Percentiles rank a stretch among this genome's conserved stretches.
These are phyloP conservation scores for Eremothecium coryli DNA, from an alignment of 1,139 yeast species.

Conservation along the genomic window DNA sequence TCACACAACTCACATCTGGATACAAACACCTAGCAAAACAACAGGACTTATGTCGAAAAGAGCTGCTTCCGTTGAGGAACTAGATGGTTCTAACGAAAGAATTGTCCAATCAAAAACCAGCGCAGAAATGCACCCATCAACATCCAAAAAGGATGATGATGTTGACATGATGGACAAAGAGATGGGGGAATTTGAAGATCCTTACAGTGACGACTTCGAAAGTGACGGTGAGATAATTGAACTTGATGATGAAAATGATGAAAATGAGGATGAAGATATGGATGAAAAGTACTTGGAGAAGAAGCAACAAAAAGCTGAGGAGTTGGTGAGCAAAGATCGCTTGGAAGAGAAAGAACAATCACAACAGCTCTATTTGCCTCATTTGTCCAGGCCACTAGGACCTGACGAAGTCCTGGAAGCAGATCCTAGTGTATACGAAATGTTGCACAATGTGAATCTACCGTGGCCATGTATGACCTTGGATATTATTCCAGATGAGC, in stretches of 20 bases:
- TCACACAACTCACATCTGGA: too few species aligned
- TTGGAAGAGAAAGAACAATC: slow-evolving; percentile 26
- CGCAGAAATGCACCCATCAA: slow-evolving; percentile 30
- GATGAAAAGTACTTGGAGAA: slow-evolving; percentile 24
- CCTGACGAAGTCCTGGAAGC: slow-evolving; percentile 96
- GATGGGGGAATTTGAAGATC: slow-evolving; percentile 89
- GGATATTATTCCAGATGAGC: slow-evolving; percentile 75
- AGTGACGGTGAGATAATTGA: slow-evolving; percentile 86
- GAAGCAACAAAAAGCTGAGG: slow-evolving; percentile 31
- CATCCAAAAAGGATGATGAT: slow-evolving; percentile 23
- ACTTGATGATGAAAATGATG: slow-evolving; percentile 60
- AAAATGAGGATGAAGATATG: slow-evolving; percentile 37
- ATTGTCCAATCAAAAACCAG: slow-evolving; percentile 33
- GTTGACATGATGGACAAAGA: slow-evolving; percentile 33
- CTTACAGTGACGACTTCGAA: slow-evolving; percentile 90
- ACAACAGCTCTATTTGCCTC: slow-evolving; percentile 62
- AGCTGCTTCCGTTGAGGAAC: slow-evolving; percentile 35
- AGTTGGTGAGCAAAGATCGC: slow-evolving; percentile 31
- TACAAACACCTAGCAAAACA: too few species aligned
- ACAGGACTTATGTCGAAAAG: slow-evolving; percentile 59
- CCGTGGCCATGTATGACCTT: slow-evolving; percentile 97
- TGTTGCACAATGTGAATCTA: slow-evolving; percentile 87
- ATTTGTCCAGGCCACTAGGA: slow-evolving; percentile 78
- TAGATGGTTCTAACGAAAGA: slow-evolving; percentile 28
- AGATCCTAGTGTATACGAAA: slow-evolving; percentile 90